A percentile compares a stretch with the other conserved stretches of the same genome.
Conservation (phyloP, 164 flowering plant species). For the Vitis amurensis region DNA sequence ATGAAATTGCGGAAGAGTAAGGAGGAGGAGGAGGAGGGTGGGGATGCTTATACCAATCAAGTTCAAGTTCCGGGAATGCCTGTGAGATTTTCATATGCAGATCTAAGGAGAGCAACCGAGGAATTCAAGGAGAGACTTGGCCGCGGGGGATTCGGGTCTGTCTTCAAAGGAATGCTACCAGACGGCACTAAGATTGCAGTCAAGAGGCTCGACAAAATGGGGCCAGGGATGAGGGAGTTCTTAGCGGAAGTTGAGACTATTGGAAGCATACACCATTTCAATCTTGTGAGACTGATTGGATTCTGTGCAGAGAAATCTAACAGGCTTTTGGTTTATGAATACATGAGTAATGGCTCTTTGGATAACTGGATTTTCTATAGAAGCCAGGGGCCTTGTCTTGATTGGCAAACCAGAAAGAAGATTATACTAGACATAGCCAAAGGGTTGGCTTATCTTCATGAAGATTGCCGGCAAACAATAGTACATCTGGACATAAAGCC, state of each 20-base stretch:
- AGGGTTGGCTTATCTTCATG: conserved; percentile 8
- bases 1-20: no score
- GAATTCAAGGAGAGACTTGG: conserved; percentile 4
- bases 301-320: background rate
- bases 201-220: conserved; percentile 2
- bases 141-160: conserved; percentile 4
- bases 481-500: background rate
- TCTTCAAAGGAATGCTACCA: background rate
- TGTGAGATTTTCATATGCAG: background rate
- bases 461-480: background rate
- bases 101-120: conserved; percentile 1
- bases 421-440: conserved; percentile 2
- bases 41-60: no score
- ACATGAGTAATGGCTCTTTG: conserved; percentile 2
- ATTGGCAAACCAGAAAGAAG: background rate
- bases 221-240: conserved; percentile 3
- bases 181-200: background rate
- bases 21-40: no score
- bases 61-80: conserved; percentile 4
- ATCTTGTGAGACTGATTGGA: no score
- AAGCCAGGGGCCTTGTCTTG: no score
- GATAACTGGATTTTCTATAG: background rate
- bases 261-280: no score
- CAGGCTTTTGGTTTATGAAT: conserved; percentile 6
- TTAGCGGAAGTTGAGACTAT: background rate